A percentile compares a stretch with the other conserved stretches of the same genome.
These are phyloP conservation scores for Nannochloropsis oceanica DNA, from an alignment of 108 stramenopile genomes.

Conservation along the genomic window DNA sequence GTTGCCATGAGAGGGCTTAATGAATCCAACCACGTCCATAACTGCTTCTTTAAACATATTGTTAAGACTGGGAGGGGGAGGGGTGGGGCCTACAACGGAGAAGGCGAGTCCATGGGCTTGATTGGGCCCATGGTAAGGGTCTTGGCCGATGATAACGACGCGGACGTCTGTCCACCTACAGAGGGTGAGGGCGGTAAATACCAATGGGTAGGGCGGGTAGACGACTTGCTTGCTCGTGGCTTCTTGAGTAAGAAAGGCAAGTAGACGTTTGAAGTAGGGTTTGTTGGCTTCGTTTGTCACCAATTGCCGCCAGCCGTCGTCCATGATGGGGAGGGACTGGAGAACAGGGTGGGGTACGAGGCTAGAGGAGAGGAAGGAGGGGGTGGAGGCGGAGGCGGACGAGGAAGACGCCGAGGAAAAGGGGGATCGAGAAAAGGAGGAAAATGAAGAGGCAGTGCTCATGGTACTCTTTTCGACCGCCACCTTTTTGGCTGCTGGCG, in stretches of 20 bases:
- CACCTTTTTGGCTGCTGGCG: background rate
- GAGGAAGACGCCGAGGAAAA: background rate
- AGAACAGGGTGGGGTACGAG: background rate
- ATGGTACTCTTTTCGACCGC: background rate
- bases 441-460: background rate
- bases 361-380: background rate
- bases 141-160: conserved; percentile 97
- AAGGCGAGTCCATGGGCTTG: conserved; percentile 50
- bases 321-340: background rate
- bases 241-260: conserved; percentile 25
- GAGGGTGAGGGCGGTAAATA: conserved; percentile 74
- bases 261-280: conserved; percentile 33
- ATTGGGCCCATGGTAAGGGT: conserved; percentile 90
- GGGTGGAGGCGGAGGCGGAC: background rate
- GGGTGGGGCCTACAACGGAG: conserved; percentile 57
- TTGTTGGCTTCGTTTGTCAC: conserved; percentile 17
- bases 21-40: background rate
- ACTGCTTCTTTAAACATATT: conserved; percentile 80
- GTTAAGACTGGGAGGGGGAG: conserved; percentile 68
- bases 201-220: conserved; percentile 58
- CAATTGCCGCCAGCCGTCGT: conserved; percentile 3
- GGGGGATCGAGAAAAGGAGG: background rate
- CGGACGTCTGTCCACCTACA: conserved; percentile 65
- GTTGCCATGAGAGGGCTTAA: background rate
- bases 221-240: conserved; percentile 32